phyloP scores from a whole-genome alignment of 257 asterid genomes.

The Solanum bulbocastanum region DNA sequence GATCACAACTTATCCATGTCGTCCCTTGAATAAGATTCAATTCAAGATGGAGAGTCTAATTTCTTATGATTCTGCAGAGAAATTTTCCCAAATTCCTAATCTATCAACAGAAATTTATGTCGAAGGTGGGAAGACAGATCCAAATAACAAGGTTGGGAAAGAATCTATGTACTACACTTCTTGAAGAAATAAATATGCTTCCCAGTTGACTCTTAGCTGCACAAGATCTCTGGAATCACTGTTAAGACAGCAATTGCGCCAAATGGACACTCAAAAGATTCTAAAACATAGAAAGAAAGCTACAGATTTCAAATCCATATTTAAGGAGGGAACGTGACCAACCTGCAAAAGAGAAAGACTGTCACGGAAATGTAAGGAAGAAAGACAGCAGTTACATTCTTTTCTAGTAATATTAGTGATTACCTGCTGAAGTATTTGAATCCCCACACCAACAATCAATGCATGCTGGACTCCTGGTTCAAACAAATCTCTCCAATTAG shows the following conservation, averaged over 20 bases:
- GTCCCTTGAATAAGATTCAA: neutral
- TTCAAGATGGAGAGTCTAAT: neutral
- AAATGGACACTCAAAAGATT: neutral
- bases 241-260: neutral
- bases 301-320: neutral
- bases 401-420: neutral
- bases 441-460: constrained; percentile 49
- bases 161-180: neutral
- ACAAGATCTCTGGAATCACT: neutral
- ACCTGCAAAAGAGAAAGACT: neutral
- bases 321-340: neutral
- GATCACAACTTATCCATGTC: neutral
- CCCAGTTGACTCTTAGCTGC: neutral
- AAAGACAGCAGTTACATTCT: neutral
- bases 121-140: neutral
- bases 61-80: neutral
- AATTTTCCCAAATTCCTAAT: neutral
- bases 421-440: constrained; percentile 72
- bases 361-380: neutral
- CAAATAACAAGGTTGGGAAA: neutral
- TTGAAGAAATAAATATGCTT: neutral
- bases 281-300: neutral
- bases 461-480: constrained; percentile 73
- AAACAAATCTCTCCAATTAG: constrained; percentile 31
- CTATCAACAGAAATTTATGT: neutral